Percentiles rank a stretch among this genome's conserved stretches.
Conservation (phyloP, 2,329 filamentous ascomycete genomes). For the Aspergillus ochraceoroseus region DNA sequence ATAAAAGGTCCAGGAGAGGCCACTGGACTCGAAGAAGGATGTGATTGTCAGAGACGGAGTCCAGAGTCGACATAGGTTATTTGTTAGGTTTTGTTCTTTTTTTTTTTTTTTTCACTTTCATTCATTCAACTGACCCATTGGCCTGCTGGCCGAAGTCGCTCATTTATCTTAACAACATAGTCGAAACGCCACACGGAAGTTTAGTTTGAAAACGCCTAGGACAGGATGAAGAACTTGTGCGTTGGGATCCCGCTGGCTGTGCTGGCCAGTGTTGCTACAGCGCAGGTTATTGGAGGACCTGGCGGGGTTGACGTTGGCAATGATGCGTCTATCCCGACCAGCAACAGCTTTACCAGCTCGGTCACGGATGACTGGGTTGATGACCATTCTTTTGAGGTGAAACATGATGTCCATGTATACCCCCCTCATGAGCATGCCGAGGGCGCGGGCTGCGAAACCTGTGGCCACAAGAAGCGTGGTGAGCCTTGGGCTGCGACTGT, state of each 20-base stretch:
- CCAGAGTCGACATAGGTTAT: constrained; percentile 2
- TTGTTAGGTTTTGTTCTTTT: constrained; percentile 12
- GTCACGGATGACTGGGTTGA: constrained; percentile 1
- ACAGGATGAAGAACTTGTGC: constrained; percentile 36
- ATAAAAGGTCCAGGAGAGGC: constrained; percentile 19
- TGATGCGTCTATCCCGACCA: neutral
- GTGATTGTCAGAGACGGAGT: neutral
- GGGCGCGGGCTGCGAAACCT: neutral
- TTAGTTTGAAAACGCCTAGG: neutral
- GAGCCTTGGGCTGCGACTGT: constrained; percentile 6
- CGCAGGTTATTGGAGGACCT: constrained; percentile 20
- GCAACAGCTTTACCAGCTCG: neutral
- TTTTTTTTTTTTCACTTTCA: constrained; percentile 3
- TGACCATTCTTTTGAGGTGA: constrained; percentile 5
- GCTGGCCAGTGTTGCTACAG: constrained; percentile 31
- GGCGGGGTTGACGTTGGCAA: constrained; percentile 9
- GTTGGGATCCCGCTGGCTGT: constrained; percentile 36
- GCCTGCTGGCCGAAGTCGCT: constrained; percentile 14
- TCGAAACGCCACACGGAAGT: too few relatives aligned
- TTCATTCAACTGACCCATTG: constrained; percentile 4
- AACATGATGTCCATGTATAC: neutral
- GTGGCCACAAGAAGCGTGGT: neutral
- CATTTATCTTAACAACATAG: constrained; percentile 14
- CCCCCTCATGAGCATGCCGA: neutral
- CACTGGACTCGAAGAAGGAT: neutral